A percentile compares a stretch with the other conserved stretches of the same genome.
Conservation (phyloP, 2,329 filamentous ascomycete species). For the Aureobasidium sp. region DNA sequence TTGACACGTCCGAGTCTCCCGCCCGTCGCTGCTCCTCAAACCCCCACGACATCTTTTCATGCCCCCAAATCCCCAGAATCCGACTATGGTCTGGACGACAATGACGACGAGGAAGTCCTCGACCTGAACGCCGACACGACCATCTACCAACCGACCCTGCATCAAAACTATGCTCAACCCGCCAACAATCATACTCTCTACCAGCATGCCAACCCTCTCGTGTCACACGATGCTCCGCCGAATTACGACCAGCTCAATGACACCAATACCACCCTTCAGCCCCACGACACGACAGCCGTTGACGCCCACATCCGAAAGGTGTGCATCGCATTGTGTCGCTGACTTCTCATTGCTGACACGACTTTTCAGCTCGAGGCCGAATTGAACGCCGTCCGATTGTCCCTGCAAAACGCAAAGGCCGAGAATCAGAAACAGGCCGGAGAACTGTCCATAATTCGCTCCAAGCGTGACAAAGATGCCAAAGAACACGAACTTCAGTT, state of each 20-base stretch:
- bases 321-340: not conserved
- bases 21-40: not conserved
- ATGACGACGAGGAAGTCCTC: conserved; percentile 40
- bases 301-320: not conserved
- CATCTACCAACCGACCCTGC: conserved; percentile 21
- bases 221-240: not conserved
- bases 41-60: not conserved
- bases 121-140: conserved; percentile 37
- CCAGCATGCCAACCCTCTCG: not conserved
- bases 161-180: not conserved
- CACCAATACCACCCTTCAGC: not conserved
- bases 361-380: conserved; percentile 37
- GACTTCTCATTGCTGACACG: not conserved
- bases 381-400: conserved; percentile 31
- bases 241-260: not conserved
- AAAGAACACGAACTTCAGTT: conserved; percentile 59
- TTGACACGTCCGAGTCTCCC: not conserved
- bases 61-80: conserved; percentile 24
- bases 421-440: conserved; percentile 59
- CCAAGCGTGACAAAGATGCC: conserved; percentile 56
- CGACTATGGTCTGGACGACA: conserved; percentile 35
- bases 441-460: conserved; percentile 68
- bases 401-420: conserved; percentile 37
- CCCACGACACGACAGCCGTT: not conserved
- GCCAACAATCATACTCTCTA: not conserved